Evolutionary conservation across 441 rosid genomes (phyloP).

Genomic region (Monsonia emarginata): DNA sequence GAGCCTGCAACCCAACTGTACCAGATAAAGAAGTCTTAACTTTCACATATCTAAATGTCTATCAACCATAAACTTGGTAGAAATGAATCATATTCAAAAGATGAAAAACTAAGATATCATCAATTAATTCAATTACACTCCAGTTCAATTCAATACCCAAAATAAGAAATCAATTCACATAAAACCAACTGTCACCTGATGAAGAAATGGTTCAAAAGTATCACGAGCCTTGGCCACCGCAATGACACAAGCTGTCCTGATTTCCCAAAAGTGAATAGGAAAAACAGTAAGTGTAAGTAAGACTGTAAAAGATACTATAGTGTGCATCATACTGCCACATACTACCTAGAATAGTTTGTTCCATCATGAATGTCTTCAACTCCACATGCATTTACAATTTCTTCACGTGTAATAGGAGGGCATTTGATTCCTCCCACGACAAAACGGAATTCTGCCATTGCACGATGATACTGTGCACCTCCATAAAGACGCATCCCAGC

Average conservation of each 20-base stretch:
- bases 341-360: conserved; percentile 84
- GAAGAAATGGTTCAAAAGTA: conserved; percentile 89
- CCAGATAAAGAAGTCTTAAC: conserved; percentile 21
- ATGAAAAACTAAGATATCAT: not conserved
- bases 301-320: not conserved
- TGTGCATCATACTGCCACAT: not conserved
- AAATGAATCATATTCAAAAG: not conserved
- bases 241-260: conserved; percentile 92
- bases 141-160: not conserved
- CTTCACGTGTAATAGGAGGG: conserved; percentile 85
- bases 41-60: not conserved
- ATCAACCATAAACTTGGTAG: not conserved
- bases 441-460: conserved; percentile 97
- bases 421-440: conserved; percentile 87
- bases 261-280: conserved; percentile 21
- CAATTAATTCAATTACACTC: not conserved
- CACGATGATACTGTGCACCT: conserved; percentile 92
- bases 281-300: not conserved
- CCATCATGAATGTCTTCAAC: conserved; percentile 98
- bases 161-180: not conserved
- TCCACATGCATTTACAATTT: conserved; percentile 94
- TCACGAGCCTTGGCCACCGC: conserved; percentile 97
- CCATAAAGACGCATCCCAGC: conserved; percentile 97
- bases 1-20: conserved; percentile 71
- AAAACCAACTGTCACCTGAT: conserved; percentile 40